Base-by-base conservation (phyloP, 352 stramenopile genomes). In the Phytophthora sp. region DNA sequence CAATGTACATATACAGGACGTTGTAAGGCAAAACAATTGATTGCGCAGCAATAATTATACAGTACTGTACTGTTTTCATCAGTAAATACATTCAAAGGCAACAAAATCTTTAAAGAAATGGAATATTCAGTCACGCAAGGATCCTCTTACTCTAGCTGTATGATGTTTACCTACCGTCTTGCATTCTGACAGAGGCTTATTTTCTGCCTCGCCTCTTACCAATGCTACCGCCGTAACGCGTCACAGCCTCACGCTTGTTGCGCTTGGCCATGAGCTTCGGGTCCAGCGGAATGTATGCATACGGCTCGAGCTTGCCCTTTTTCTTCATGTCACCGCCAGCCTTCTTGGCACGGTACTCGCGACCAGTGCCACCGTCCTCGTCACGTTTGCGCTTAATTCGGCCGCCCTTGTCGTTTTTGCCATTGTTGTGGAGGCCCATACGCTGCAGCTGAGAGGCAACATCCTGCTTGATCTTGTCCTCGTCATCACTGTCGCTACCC, bases 281-380 rank as follows among this genome's bases (percentile, higher is more conserved):
- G 80, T 99, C 94, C 44, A 99, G 79, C 53, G 96, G 96, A 62
- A 99, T 98, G 82, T 98, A 99, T 8, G 97, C 96, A 75, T 99
- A 99, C 52, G 97, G 97, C 71, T 99, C 96, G 27, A 98, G 93
- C 79, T 98, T 98, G 73, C 90, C 92, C 88, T 99, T 98, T 73
- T 97, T 98, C 80, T 96, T 98, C 26, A 98, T 85, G 76, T 99
- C 97, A 51, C 97, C 97, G 21, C 94, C 93, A 16, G 96, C 94
- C 80, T 99, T 99, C 82, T 98, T 98, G 0, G 88, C 88, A 30
- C 95, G 94, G 80, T 98, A 99, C 49, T 97, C 88, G 47, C 92
- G 84, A 36, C 97, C 97, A 21, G 84, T 84, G 18, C 30, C 30
- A 53, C 70, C 67, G 31, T 86, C 72, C 27, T 85, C 80, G 42